Evolutionary conservation across 1,139 yeast species (phyloP), one percentile per base, ranked within the genome.

Genomic region (Saccharomycopsis crataegensis): DNA sequence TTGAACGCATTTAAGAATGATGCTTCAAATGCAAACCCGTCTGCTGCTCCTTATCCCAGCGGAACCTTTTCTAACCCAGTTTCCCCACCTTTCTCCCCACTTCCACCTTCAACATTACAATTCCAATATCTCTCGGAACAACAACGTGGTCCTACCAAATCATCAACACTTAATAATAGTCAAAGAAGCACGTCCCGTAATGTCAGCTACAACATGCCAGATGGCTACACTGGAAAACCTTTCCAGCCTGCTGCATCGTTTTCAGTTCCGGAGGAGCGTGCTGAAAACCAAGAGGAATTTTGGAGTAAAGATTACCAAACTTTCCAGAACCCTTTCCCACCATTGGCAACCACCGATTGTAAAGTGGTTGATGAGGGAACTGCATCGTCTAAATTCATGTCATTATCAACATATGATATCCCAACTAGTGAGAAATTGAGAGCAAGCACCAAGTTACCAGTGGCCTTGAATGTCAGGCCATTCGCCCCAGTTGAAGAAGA

Each of bases 381-480:
- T 3, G 80, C 96, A 1, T 82, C 87, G 36, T 91, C 98, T 12
- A 81, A 88, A 59, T 83, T 83, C 65, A 79, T 87, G 64, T 76
- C 96, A 56, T 73, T 88, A 53, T 75, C 96, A 2, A 80, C 90
- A 89, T 88, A 90, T 68, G 83, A 83, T 60, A 80, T 91, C 11
- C 99, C 99, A 1, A 80, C 79, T 44, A 75, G 83, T 14, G 95
- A 88, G 60, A 79, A 78, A 51, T 70, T 91, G 57, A 76, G 95
- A 62, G 74, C 77, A 40, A 79, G 83, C 1, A 79, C 96, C 0
- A 83, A 82, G 59, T 70, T 93, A 52, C 99, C 99, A 1, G 71
- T 93, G 44, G 91, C 96, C 0, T 71, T 93, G 55, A 76, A 89
- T 1, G 71, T 90, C 14, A 79, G 90, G 51, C 99, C 99, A 3